Evolutionary conservation across 2,329 filamentous ascomycete species (phyloP).

Genomic region (Nemania sp.): DNA sequence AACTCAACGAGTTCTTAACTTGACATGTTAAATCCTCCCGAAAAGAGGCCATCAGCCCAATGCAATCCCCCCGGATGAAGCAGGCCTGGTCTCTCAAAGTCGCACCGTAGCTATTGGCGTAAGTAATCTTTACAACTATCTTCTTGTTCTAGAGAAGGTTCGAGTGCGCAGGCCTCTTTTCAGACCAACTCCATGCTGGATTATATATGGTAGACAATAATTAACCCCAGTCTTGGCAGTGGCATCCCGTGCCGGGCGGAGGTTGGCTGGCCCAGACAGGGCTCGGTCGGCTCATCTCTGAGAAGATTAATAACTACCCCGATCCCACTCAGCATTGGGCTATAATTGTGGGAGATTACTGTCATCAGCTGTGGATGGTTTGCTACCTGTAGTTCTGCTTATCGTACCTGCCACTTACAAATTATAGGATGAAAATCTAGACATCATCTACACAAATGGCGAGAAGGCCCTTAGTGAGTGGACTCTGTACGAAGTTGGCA

Average conservation of each 20-base stretch:
- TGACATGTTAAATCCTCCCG: constrained; percentile 23
- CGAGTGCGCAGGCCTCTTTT: neutral
- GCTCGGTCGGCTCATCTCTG: constrained; percentile 37
- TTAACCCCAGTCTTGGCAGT: constrained; percentile 15
- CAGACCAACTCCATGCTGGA: neutral
- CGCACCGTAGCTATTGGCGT: constrained; percentile 36
- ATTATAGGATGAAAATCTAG: constrained; percentile 39
- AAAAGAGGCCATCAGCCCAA: constrained; percentile 39
- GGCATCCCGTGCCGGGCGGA: constrained; percentile 41
- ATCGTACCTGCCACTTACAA: constrained; percentile 25
- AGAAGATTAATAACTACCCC: constrained; percentile 39
- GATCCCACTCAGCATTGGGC: constrained; percentile 43
- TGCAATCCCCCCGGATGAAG: constrained; percentile 36
- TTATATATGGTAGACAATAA: too few relatives aligned
- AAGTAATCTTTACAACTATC: neutral
- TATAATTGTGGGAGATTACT: constrained; percentile 41
- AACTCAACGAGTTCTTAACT: neutral
- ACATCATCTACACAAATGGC: constrained; percentile 41
- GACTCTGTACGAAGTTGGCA: constrained; percentile 39
- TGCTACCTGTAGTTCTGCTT: constrained; percentile 7
- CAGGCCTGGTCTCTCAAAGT: constrained; percentile 26
- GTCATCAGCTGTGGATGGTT: constrained; percentile 43
- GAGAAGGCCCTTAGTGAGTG: constrained; percentile 29
- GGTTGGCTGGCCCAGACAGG: constrained; percentile 36
- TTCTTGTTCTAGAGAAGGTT: neutral